phyloP scores from a whole-genome alignment of 208 protist genomes.

The Acanthamoeba divionensis region DNA sequence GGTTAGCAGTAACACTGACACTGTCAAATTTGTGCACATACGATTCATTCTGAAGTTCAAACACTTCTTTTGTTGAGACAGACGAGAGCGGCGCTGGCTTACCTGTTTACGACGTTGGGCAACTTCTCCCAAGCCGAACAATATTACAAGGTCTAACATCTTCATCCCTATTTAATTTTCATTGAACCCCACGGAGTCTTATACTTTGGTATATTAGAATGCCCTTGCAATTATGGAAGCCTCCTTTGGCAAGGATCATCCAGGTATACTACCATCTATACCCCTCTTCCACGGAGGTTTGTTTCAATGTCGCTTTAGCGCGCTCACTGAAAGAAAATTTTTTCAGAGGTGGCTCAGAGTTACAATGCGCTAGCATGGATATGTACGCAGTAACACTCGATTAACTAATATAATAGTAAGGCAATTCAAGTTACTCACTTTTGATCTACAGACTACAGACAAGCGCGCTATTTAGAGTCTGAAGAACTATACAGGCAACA shows the following conservation, averaged over 20 bases:
- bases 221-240: constrained; percentile 43
- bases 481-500: neutral
- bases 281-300: no score
- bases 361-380: constrained; percentile 55
- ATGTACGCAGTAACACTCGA: neutral
- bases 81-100: constrained; percentile 23
- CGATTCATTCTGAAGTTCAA: no score
- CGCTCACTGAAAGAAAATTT: no score
- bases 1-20: no score
- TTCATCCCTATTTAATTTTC: neutral
- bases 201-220: neutral
- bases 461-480: constrained; percentile 26
- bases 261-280: neutral
- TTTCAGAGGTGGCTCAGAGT: constrained; percentile 20
- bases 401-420: no score
- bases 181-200: neutral
- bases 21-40: no score
- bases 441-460: constrained; percentile 6
- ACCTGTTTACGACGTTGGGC: constrained; percentile 47
- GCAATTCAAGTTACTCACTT: no score
- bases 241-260: constrained; percentile 35
- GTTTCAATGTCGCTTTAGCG: no score
- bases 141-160: constrained; percentile 38
- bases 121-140: constrained; percentile 46
- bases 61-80: no score